Conservation (phyloP, 805 yeast species). For the Cyberlindnera mississippiensis region DNA sequence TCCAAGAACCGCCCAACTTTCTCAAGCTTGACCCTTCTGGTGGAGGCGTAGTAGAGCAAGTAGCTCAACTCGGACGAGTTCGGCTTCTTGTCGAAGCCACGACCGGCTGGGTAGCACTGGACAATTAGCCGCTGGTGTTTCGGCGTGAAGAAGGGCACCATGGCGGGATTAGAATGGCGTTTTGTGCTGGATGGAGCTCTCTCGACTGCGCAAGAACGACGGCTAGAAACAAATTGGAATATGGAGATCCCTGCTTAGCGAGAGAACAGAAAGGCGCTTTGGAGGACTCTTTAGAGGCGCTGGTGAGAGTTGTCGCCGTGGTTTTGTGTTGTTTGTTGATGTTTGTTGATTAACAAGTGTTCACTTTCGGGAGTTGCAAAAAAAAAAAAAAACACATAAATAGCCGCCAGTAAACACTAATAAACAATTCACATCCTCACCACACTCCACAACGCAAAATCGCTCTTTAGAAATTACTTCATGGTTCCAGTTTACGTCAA, state of each 20-base stretch:
- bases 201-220: no score
- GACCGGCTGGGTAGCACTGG: conserved; percentile 92
- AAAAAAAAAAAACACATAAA: background rate
- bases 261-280: no score
- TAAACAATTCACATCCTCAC: background rate
- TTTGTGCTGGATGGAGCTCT: no score
- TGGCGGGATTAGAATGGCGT: no score
- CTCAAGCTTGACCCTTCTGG: conserved; percentile 82
- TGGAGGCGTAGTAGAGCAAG: conserved; percentile 82
- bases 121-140: conserved; percentile 88
- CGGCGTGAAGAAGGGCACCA: conserved; percentile 47
- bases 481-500: conserved; percentile 69
- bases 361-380: background rate
- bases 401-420: background rate
- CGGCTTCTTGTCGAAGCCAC: conserved; percentile 82
- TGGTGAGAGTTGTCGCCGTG: background rate
- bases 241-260: no score
- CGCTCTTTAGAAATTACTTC: no score
- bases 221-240: no score
- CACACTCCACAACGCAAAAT: no score
- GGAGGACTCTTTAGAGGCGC: no score
- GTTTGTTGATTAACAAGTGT: background rate
- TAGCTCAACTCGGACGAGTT: conserved; percentile 89
- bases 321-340: background rate
- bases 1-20: conserved; percentile 74